Base-by-base conservation (phyloP, 1,139 yeast species). In the Candida gigantensis region DNA sequence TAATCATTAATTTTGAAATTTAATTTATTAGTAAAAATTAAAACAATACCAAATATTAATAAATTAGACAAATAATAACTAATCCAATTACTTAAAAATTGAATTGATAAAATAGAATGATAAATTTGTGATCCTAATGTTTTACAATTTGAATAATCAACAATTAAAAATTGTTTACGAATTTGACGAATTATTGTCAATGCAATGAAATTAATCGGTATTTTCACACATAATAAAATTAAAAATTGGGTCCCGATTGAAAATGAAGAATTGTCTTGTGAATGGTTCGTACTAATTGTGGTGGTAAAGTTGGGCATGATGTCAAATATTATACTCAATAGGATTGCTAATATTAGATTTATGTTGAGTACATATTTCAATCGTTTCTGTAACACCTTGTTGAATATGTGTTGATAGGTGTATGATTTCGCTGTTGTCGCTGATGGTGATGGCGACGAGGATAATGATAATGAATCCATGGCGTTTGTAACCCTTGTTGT, bases 161-260 rank as follows among this genome's bases (percentile, higher is more conserved):
- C 81, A 25, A 74, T 77, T 25, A 80, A 51, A 33, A 72, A 69
- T 25, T 64, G 58, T 37, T 72, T 72, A 44, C 87, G 68, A 6
- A 77, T 58, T 34, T 72, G 62, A 33, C 75, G 70, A 30, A 82
- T 57, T 9, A 75, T 37, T 19, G 52, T 44, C 28, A 64, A 53
- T 6, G 67, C 55, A 5, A 49, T 37, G 40, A 60, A 65, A 16
- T 66, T 46, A 12, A 60, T 35, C 1, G 75, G 75, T 8, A 53
- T 62, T 30, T 67, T 52, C n/a, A 56, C 32, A 7, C 52, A 44
- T 9, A 58, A 35, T 3, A 64, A 49, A 15, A 55, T 41, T 16
- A 61, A 36, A 15, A 65, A 20, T 59, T 55, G n/a, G n/a, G n/a
- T n/a, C n/a, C n/a, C n/a, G n/a, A n/a, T n/a, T n/a, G n/a, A n/a